Evolutionary conservation across 768 basidiomycete genomes (phyloP).

Genomic region (Xerocomus potaroensis): DNA sequence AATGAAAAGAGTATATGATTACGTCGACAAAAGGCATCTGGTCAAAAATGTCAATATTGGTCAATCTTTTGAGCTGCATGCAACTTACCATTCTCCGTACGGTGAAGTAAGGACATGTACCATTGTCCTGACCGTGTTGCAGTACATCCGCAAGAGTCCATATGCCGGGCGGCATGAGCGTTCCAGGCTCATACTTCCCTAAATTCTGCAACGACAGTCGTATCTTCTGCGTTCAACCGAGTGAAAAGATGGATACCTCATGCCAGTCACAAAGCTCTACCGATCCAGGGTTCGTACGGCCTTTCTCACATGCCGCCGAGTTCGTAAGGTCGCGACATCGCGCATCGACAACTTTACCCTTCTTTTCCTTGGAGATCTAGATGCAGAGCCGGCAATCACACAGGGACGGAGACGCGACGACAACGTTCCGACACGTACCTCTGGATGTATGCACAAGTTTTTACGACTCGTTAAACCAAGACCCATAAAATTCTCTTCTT

Average conservation of each 20-base stretch:
- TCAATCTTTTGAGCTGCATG: not conserved
- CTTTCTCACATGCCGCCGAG: constrained; percentile 76
- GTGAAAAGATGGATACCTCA: constrained; percentile 57
- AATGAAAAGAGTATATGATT: constrained; percentile 99
- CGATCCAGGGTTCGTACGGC: constrained; percentile 80
- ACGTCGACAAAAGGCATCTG: constrained; percentile 95
- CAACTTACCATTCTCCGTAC: constrained; percentile 88
- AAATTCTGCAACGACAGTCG: constrained; percentile 55
- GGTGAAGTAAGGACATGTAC: constrained; percentile 92
- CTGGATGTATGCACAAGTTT: constrained; percentile 94
- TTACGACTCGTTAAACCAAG: constrained; percentile 93
- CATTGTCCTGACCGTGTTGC: constrained; percentile 80
- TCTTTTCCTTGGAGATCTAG: constrained; percentile 96
- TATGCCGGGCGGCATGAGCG: constrained; percentile 78
- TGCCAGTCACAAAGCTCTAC: constrained; percentile 93
- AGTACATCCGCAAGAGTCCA: constrained; percentile 94
- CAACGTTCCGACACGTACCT: constrained; percentile 45
- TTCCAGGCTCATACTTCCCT: constrained; percentile 75
- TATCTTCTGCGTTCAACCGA: not conserved
- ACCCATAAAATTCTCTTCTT: constrained; percentile 81
- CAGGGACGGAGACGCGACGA: not conserved
- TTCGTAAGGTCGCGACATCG: constrained; percentile 95
- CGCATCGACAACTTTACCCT: constrained; percentile 95
- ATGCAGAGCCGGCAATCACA: not conserved
- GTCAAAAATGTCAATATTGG: not conserved